These are phyloP conservation scores for Cytospora mali DNA, from an alignment of 2,329 filamentous ascomycete genomes.

Conservation along the genomic window DNA sequence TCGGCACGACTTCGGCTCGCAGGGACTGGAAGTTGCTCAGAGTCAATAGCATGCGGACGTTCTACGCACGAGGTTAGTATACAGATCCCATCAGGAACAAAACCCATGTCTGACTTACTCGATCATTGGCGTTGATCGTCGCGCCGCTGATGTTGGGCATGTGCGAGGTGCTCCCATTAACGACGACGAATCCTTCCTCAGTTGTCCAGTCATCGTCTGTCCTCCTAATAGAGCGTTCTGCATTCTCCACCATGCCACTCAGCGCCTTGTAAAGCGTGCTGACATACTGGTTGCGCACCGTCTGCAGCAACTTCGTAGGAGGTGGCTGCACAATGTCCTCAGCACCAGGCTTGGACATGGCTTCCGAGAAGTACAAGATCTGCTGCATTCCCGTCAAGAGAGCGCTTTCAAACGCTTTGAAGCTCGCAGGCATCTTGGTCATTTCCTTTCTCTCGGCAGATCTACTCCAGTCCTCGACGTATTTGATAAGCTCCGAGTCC, in stretches of 20 bases:
- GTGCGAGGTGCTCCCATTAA: conserved; percentile 34
- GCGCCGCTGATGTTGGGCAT: conserved; percentile 43
- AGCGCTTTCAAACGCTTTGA: conserved; percentile 81
- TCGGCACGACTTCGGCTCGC: conserved; percentile 78
- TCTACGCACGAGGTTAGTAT: conserved; percentile 53
- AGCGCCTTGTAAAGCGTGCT: conserved; percentile 91
- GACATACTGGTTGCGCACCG: conserved; percentile 90
- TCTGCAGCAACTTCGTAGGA: conserved; percentile 82
- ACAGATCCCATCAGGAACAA: neutral
- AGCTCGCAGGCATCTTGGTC: conserved; percentile 86
- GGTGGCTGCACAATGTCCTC: conserved; percentile 83
- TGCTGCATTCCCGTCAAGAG: conserved; percentile 89
- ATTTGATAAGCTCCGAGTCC: conserved; percentile 90
- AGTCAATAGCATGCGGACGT: conserved; percentile 90
- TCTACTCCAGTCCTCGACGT: conserved; percentile 91
- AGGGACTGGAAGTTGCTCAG: conserved; percentile 88
- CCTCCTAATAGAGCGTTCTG: conserved; percentile 72
- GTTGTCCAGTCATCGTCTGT: conserved; percentile 64
- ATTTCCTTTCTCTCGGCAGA: conserved; percentile 80
- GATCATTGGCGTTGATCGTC: conserved; percentile 58
- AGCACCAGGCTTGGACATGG: conserved; percentile 72
- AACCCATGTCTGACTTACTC: conserved; percentile 45
- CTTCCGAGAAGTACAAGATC: conserved; percentile 90
- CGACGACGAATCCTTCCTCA: conserved; percentile 47
- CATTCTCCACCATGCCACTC: conserved; percentile 96